Evolutionary conservation across 768 basidiomycete species (phyloP).

Genomic region (Tylopilus plumbeoviolaceoides): DNA sequence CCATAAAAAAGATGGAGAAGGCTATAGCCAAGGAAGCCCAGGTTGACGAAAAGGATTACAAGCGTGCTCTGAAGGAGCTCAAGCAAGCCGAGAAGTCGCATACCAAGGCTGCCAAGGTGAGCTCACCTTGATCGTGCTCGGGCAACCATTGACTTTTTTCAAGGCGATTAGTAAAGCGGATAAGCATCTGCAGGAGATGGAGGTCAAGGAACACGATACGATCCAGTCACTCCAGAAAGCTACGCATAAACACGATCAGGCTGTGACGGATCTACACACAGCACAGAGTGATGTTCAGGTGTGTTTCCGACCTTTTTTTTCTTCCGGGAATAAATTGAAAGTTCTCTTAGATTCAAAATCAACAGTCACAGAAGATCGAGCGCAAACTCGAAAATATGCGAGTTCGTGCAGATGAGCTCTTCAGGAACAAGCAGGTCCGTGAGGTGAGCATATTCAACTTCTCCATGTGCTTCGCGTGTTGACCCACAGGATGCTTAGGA

Average conservation of each 20-base stretch:
- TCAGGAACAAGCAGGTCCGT: slow-evolving; percentile 17
- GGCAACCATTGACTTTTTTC: not conserved
- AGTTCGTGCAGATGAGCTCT: slow-evolving; percentile 18
- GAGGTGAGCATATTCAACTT: slow-evolving; percentile 15
- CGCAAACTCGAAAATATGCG: slow-evolving; percentile 17
- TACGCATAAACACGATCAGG: slow-evolving; percentile 48
- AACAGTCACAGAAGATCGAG: slow-evolving; percentile 18
- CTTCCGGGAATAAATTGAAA: not conserved
- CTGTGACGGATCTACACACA: slow-evolving; percentile 38
- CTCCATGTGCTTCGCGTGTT: not conserved
- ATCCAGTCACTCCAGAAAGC: slow-evolving; percentile 51
- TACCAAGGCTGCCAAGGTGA: slow-evolving; percentile 49
- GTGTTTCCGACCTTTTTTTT: not conserved
- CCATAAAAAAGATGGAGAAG: slow-evolving; percentile 42
- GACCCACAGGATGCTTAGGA: slow-evolving; percentile 2
- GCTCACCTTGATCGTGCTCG: not conserved
- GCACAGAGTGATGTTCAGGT: slow-evolving; percentile 46
- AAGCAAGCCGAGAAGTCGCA: slow-evolving; percentile 49
- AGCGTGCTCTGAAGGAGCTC: slow-evolving; percentile 53
- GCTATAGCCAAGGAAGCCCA: slow-evolving; percentile 47
- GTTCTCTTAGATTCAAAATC: slow-evolving; percentile 22
- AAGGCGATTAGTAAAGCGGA: slow-evolving; percentile 47
- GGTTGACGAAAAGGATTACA: slow-evolving; percentile 46
- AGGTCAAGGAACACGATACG: slow-evolving; percentile 47
- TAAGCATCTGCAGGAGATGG: slow-evolving; percentile 43